phyloP scores from a whole-genome alignment of 2,329 filamentous ascomycete species.

The Gnomoniopsis smithogilvyi region DNA sequence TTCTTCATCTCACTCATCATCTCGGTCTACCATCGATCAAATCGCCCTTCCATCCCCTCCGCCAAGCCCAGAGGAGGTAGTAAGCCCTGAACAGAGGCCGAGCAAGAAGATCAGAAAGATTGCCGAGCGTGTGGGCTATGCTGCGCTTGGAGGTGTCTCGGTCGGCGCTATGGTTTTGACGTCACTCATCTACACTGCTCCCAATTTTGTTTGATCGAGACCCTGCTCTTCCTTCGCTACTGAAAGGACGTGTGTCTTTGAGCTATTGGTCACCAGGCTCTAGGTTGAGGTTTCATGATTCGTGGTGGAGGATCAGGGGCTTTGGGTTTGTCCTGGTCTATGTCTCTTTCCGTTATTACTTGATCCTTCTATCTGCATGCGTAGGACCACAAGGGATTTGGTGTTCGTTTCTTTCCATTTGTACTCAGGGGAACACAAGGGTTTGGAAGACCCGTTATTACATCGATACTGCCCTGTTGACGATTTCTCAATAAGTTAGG shows the following conservation, averaged over 20 bases:
- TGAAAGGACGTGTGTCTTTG: neutral
- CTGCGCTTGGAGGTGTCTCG: conserved; percentile 33
- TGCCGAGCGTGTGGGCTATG: conserved; percentile 32
- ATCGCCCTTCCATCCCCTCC: conserved; percentile 12
- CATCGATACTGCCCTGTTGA: no score
- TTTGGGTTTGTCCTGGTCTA: no score
- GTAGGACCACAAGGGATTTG: no score
- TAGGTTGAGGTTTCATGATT: neutral
- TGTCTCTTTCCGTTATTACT: no score
- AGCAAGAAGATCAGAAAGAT: conserved; percentile 27
- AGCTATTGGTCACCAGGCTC: neutral
- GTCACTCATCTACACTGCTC: conserved; percentile 36
- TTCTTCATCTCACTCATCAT: neutral
- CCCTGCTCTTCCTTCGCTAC: neutral
- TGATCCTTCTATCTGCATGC: no score
- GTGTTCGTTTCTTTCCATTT: no score
- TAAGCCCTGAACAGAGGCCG: conserved; percentile 16
- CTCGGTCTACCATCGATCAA: neutral
- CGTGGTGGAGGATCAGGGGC: no score
- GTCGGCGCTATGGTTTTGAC: conserved; percentile 33
- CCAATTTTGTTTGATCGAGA: conserved; percentile 25
- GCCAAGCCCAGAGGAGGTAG: neutral
- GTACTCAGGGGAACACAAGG: no score
- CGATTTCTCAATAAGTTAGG: no score
- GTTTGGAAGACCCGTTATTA: no score